A percentile compares a stretch with the other conserved stretches of the same genome.
These are phyloP conservation scores for Entomophthora muscae DNA, from an alignment of 371 early-diverging fungal genomes.

Conservation along the genomic window DNA sequence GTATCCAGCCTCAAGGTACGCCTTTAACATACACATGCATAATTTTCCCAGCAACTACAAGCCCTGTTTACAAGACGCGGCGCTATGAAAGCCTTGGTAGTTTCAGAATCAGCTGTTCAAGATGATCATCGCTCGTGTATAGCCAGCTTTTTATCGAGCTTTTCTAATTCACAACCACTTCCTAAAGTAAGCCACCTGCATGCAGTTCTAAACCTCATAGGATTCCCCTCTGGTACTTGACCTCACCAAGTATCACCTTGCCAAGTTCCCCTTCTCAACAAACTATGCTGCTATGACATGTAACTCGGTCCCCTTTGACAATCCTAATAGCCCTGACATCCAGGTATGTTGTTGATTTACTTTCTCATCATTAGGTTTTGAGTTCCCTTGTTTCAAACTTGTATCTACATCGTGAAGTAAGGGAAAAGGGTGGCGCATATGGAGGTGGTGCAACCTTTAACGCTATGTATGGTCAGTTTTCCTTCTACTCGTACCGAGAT, in stretches of 20 bases:
- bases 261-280: constrained; percentile 53
- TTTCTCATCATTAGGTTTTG: constrained; percentile 18
- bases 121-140: background rate
- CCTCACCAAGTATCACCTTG: background rate
- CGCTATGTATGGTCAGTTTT: constrained; percentile 55
- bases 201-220: background rate
- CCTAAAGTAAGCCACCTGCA: too few species aligned
- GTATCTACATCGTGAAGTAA: constrained; percentile 80
- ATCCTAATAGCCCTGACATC: constrained; percentile 1
- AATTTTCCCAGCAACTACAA: background rate
- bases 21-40: background rate
- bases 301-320: constrained; percentile 41
- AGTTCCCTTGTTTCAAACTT: constrained; percentile 65
- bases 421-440: constrained; percentile 94
- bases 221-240: background rate
- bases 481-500: constrained; percentile 87
- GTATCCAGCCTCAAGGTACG: constrained; percentile 10
- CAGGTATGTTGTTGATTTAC: constrained; percentile 9
- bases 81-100: background rate
- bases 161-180: too few species aligned
- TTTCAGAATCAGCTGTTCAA: background rate
- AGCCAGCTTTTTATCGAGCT: background rate
- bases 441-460: constrained; percentile 73
- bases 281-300: constrained; percentile 63
- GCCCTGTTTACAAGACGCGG: background rate